Percentiles rank a stretch among this genome's conserved stretches.
phyloP scores from a whole-genome alignment of 192 early-diverging fungal genomes.

The Entomortierella parvispora region DNA sequence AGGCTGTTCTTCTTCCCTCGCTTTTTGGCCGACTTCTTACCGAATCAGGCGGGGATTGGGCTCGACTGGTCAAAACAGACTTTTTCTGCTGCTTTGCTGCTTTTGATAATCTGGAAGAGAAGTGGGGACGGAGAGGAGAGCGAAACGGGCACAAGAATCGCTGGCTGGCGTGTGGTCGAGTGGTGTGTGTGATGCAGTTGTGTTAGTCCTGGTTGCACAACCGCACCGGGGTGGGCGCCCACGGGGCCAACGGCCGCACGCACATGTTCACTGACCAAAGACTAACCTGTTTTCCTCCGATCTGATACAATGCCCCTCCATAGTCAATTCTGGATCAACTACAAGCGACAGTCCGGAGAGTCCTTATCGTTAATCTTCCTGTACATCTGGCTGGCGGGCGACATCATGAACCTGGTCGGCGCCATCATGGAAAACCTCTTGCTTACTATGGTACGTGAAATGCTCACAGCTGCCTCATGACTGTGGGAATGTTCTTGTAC shows the following conservation, averaged over 20 bases:
- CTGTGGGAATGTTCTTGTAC: no score
- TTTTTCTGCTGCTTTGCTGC: not conserved
- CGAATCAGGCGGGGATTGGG: not conserved
- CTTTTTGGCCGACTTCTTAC: not conserved
- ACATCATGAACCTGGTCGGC: constrained; percentile 79
- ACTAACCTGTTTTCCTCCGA: not conserved
- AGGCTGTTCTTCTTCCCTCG: no score
- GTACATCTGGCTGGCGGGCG: constrained; percentile 81
- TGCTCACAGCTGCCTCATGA: no score
- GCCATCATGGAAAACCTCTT: constrained; percentile 77
- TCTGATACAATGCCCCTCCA: not conserved
- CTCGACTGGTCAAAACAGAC: no score
- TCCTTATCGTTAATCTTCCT: constrained; percentile 78
- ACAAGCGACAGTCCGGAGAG: constrained; percentile 78
- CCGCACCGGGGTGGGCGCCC: not conserved
- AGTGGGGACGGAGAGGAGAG: no score
- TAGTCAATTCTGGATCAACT: constrained; percentile 83
- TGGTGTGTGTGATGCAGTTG: no score
- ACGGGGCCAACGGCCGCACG: not conserved
- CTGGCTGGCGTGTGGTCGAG: no score
- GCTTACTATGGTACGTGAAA: constrained; percentile 67
- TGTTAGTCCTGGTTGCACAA: not conserved
- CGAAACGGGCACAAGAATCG: no score
- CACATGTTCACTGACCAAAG: not conserved
- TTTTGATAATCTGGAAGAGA: no score